Evolutionary conservation across 257 asterid genomes (phyloP), one percentile per base, ranked within the genome.

Genomic region (Gardenia jasminoides): DNA sequence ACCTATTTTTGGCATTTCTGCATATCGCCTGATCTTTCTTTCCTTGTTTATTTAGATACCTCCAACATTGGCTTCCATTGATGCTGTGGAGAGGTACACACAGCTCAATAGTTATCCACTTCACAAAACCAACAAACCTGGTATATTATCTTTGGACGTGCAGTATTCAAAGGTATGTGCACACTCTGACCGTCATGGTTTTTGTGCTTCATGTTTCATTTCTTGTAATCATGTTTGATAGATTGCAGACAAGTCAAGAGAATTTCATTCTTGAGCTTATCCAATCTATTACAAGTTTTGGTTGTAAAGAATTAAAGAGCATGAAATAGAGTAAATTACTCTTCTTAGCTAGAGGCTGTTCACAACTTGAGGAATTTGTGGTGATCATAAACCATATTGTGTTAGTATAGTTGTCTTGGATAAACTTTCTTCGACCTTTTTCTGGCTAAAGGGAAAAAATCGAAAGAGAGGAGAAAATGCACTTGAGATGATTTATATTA

Each of bases 51-150:
- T 77, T 48, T 83, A 96, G 97, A 81, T 87, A 77, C 90, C 99
- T 39, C 56, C 95, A 73, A 89, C 96, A n/a, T 77, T 96, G 89
- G 97, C 98, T 77, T 80, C 96, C 67, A 46, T 89, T 70, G 97
- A 90, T 62, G 92, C 90, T 65, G 82, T 96, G 85, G 98, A 91
- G 87, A 90, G 96, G 84, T 96, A 90, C 83, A 93, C 94, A 70
- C 98, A 96, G 79, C 94, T 93, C 80, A 93, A 90, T 71, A 91
- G 94, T 65, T 89, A 89, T 84, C 99, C 99, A 72, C 98, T 96
- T 82, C 99, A 96, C 81, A 91, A 89, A 74, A 93, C 98, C 80
- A 93, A 87, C 88, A 96, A 93, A 82, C 99, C 98, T 46, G 99
- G 99, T 71, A 92, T 96, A 84, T 88, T 93, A 76, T 90, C 97